Conservation (phyloP, 2,329 filamentous ascomycete species). For the Periconia macrospinosa region DNA sequence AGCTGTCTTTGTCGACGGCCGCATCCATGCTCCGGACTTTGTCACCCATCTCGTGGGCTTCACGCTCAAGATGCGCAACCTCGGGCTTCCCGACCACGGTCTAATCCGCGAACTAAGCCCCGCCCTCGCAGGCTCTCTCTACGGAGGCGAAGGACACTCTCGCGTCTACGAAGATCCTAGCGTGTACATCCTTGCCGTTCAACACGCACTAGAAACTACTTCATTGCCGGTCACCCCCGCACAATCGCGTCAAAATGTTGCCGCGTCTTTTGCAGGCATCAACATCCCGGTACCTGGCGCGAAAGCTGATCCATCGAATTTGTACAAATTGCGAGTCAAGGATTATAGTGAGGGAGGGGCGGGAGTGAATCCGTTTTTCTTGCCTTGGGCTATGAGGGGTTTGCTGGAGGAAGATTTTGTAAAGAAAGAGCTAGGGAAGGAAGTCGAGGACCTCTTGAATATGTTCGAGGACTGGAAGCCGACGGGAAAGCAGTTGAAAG, state of each 20-base stretch:
- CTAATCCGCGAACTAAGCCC: slow-evolving; percentile 86
- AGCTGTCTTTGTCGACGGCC: slow-evolving; percentile 93
- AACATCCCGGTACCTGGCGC: slow-evolving; percentile 34
- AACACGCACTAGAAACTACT: slow-evolving; percentile 52
- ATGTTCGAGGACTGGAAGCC: slow-evolving; percentile 96
- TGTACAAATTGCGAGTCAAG: slow-evolving; percentile 32
- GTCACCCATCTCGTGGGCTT: slow-evolving; percentile 92
- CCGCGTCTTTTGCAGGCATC: slow-evolving; percentile 31
- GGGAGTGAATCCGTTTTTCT: slow-evolving; percentile 74
- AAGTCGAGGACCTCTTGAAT: slow-evolving; percentile 76
- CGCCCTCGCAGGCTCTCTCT: slow-evolving; percentile 86
- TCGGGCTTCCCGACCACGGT: slow-evolving; percentile 90
- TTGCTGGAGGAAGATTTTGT: slow-evolving; percentile 87
- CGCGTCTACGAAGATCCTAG: slow-evolving; percentile 86
- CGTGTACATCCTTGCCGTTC: slow-evolving; percentile 69
- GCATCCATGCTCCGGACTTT: slow-evolving; percentile 90
- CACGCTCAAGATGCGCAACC: slow-evolving; percentile 87
- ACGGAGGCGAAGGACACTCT: slow-evolving; percentile 90
- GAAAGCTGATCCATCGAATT: slow-evolving; percentile 18
- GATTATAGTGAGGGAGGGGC: slow-evolving; percentile 30
- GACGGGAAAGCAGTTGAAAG: slow-evolving; percentile 84
- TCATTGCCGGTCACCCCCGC: slow-evolving; percentile 31
- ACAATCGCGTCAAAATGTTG: slow-evolving; percentile 20
- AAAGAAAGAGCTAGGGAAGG: slow-evolving; percentile 73
- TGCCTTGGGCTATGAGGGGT: slow-evolving; percentile 95